Conservation (phyloP, 1,284 basidiomycete genomes). For the Ustilago lituana region DNA sequence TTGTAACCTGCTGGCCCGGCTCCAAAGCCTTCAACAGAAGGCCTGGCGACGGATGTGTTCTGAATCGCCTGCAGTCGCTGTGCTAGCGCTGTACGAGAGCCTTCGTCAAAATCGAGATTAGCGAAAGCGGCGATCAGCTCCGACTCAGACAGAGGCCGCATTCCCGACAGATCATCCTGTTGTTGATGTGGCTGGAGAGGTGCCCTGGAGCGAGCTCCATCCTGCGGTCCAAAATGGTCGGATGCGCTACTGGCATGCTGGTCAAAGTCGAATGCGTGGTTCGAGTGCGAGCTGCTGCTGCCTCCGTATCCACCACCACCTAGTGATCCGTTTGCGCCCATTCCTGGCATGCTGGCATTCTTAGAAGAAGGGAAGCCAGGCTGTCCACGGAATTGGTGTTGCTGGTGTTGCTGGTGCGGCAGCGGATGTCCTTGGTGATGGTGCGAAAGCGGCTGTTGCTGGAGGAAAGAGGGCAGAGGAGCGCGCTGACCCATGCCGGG, state of each 20-base stretch:
- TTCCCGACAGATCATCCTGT: constrained; percentile 11
- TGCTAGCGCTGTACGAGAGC: constrained; percentile 16
- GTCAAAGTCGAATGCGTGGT: constrained; percentile 31
- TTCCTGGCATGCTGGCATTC: constrained; percentile 12
- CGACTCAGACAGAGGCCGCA: constrained; percentile 24
- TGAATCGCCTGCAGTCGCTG: constrained; percentile 25
- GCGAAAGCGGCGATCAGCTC: constrained; percentile 39
- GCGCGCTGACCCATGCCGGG: constrained; percentile 22
- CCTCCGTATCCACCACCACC: constrained; percentile 13
- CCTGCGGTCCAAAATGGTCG: constrained; percentile 5
- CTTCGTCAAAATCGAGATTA: constrained; percentile 38
- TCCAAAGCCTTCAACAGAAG: constrained; percentile 10
- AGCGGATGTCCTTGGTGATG: constrained; percentile 3
- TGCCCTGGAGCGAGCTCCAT: neutral
- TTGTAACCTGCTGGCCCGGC: neutral
- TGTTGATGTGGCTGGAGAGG: constrained; percentile 15
- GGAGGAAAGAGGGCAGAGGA: constrained; percentile 30
- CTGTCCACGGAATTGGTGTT: constrained; percentile 13
- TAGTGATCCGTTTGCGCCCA: constrained; percentile 12
- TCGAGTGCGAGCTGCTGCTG: constrained; percentile 25
- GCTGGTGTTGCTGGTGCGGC: constrained; percentile 12
- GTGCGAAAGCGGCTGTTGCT: constrained; percentile 14
- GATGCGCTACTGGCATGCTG: neutral
- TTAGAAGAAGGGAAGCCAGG: constrained; percentile 4
- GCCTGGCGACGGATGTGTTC: neutral